These are phyloP conservation scores for Myxozyma neglecta DNA, from an alignment of 805 yeast genomes.

Conservation along the genomic window DNA sequence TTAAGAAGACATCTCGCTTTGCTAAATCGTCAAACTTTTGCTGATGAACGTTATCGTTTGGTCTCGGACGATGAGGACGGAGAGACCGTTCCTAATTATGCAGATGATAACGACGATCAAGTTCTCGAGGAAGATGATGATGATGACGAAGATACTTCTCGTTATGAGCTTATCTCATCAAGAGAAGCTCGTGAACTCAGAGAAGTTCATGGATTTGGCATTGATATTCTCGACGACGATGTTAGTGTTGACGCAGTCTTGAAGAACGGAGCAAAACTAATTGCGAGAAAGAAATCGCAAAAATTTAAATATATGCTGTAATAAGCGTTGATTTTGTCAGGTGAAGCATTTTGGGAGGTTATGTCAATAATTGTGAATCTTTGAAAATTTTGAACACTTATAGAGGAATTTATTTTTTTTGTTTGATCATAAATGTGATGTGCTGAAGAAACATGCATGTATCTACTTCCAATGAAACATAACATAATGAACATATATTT, in stretches of 20 bases:
- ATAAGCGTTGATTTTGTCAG: not conserved
- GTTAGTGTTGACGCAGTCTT: slow-evolving; percentile 21
- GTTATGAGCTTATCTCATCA: slow-evolving; percentile 27
- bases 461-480: not conserved
- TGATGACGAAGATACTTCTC: slow-evolving; percentile 18
- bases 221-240: slow-evolving; percentile 30
- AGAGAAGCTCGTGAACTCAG: slow-evolving; percentile 28
- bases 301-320: slow-evolving; percentile 27
- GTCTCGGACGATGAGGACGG: slow-evolving; percentile 11
- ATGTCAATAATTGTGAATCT: not conserved
- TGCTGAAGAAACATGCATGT: not conserved
- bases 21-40: slow-evolving; percentile 19
- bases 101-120: slow-evolving; percentile 17
- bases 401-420: not conserved
- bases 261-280: slow-evolving; percentile 24
- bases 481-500: not conserved
- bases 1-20: slow-evolving; percentile 29
- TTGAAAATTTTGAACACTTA: not conserved
- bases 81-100: slow-evolving; percentile 7
- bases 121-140: slow-evolving; percentile 20
- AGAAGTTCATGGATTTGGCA: slow-evolving; percentile 28
- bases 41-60: slow-evolving; percentile 17
- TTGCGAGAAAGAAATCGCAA: slow-evolving; percentile 19
- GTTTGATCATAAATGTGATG: not conserved
- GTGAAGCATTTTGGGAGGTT: not conserved